Base-by-base conservation (phyloP, 208 protist genomes). In the Crithidia fasciculata region DNA sequence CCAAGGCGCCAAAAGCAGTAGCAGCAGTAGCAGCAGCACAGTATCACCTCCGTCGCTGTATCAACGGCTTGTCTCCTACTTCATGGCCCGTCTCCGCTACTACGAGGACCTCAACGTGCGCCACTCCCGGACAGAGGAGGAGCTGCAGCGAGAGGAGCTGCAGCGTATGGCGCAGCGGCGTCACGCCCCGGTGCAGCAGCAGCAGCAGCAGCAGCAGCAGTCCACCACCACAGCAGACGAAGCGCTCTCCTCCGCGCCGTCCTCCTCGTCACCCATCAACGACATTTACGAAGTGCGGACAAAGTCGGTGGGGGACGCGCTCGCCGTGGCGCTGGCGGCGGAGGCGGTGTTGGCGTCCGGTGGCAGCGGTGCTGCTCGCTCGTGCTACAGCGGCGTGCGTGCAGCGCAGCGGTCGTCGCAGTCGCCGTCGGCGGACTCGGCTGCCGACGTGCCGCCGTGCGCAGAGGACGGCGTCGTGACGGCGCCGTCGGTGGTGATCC, bases 31-130 rank as follows among this genome's bases (percentile, higher is more conserved):
- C 52, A 45, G 15, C 15, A 19, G 59, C 64, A 16, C 41, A 7
- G 9, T 0, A 18, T 55, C 40, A 2, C 18, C 13, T 15, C 9
- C 13, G 6, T 9, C 65, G 60, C 72, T n/a, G 67, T 52, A 62
- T 53, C 76, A 81, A 62, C 78, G 81, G 8, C 74, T 91, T 4
- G 52, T 79, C 16, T 41, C 63, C 2, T 91, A 79, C 70, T 91
- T 84, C 52, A 56, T 70, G 56, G 70, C 79, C 43, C 80, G 84
- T 8, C 69, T 89, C 7, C 56, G 36, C 28, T 81, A 85, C 71
- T 87, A 83, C 57, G 62, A 77, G 15, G 72, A 69, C 18, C 63
- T 84, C 8, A 81, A 83, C 60, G 72, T 67, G 60, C 71, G 67
- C 18, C 77, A 90, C 70, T 71, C 64, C 58, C 69, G 76, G 56